These are phyloP conservation scores for Metrosideros polymorpha DNA, from an alignment of 441 rosid species.

Conservation along the genomic window DNA sequence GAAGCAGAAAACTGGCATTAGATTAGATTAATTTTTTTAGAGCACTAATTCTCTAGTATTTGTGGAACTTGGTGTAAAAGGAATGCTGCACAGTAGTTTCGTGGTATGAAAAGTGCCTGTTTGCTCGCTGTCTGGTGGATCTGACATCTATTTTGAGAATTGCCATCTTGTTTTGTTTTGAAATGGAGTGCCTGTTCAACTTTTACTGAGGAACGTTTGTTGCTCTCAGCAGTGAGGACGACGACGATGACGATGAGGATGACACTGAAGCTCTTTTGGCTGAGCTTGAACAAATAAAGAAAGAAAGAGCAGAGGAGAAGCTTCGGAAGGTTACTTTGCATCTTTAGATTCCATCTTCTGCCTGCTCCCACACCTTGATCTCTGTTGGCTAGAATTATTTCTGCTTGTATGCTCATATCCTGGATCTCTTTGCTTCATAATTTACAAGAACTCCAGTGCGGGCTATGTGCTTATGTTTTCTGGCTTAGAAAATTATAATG, in stretches of 20 bases:
- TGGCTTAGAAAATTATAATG: not conserved
- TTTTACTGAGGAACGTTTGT: not conserved
- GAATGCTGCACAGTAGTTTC: not conserved
- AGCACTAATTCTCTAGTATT: not conserved
- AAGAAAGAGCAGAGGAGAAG: conserved; percentile 96
- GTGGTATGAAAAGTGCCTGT: not conserved
- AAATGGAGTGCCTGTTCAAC: not conserved
- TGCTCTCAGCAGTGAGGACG: conserved; percentile 21
- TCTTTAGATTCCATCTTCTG: not conserved
- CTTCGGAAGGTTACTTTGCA: conserved; percentile 49
- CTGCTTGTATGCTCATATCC: not conserved
- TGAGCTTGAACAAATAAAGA: conserved; percentile 92
- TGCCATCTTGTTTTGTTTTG: not conserved
- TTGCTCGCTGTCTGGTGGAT: not conserved
- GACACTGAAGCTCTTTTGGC: conserved; percentile 91
- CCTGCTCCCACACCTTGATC: no score
- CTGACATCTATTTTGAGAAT: not conserved
- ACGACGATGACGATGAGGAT: conserved; percentile 78
- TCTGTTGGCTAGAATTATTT: not conserved
- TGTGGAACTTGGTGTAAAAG: not conserved
- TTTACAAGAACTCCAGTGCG: not conserved
- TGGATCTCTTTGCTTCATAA: no score
- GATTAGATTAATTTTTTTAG: not conserved
- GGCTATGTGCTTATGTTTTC: not conserved
- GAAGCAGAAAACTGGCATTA: not conserved